Evolutionary conservation across 257 asterid species (phyloP).

Genomic region (Solanum pimpinellifolium): DNA sequence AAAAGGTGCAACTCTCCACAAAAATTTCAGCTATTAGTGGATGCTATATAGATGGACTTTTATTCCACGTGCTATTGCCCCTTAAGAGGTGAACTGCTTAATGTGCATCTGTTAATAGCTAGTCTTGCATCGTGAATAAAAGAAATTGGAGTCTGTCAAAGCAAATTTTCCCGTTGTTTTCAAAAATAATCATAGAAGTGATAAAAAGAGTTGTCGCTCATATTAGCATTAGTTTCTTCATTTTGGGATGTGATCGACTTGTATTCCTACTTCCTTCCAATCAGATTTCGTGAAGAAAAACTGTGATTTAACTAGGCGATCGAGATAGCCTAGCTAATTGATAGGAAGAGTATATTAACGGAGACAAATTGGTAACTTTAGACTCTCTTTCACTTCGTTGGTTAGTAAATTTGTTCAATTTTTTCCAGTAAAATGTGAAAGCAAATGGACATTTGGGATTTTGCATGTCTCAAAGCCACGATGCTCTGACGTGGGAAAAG

Average conservation of each 20-base stretch:
- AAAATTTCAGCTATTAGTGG: neutral
- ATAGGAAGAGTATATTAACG: neutral
- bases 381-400: neutral
- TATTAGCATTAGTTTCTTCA: neutral
- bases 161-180: neutral
- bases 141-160: neutral
- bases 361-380: neutral
- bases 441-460: neutral
- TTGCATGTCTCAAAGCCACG: neutral
- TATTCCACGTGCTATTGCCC: neutral
- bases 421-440: neutral
- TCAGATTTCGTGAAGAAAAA: too few species aligned
- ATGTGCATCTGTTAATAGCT: neutral
- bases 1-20: neutral
- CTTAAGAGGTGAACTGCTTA: neutral
- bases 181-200: neutral
- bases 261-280: too few species aligned
- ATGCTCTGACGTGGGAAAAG: conserved; percentile 6
- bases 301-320: neutral
- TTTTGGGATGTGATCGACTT: neutral
- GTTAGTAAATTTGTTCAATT: neutral
- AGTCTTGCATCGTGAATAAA: neutral
- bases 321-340: neutral
- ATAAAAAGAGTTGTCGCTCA: neutral
- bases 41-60: neutral